Base-by-base conservation (phyloP, 371 early-diverging fungal genomes). In the Mortierella sp. region DNA sequence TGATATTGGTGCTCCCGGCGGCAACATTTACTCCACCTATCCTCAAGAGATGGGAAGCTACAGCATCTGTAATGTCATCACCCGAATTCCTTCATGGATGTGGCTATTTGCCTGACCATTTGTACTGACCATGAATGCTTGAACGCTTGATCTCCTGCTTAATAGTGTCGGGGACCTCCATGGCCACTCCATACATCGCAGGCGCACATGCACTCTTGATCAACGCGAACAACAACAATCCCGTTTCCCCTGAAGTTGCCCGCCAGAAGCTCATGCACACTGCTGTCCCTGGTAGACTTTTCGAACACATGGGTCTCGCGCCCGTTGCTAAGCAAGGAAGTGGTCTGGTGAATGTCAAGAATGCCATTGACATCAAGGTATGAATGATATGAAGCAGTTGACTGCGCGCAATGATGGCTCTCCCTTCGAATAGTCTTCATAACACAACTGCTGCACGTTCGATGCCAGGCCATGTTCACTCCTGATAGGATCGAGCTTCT, bases 401-500 rank as follows among this genome's bases (percentile, higher is more conserved):
- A n/a, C n/a, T n/a, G n/a, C n/a, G n/a, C n/a, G n/a, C n/a, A n/a
- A n/a, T n/a, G n/a, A n/a, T n/a, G n/a, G n/a, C n/a, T n/a, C n/a
- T n/a, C n/a, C n/a, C n/a, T n/a, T n/a, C n/a, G n/a, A n/a, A n/a
- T n/a, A n/a, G 7, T 34, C 34, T 10, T 7, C 7, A 10, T 4
- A 7, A 10, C 34, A 4, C 10, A 34, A 34, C 34, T 7, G 7
- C 34, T 34, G 7, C 34, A 34, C 10, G 10, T 34, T 34, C 7
- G 10, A 34, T 10, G 10, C 1, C 80, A 82, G 26, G 84, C 86
- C 2, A 23, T 71, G 9, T 71, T 93, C 26, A 41, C 64, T 0
- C 95, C 95, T 4, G 83, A 89, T 12, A 82, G 81, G 50, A 70
- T 91, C 28, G 85, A 88, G 23, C 71, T 95, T 21, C 89, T 90